phyloP scores from a whole-genome alignment of 208 protist genomes.

The Crithidia acanthocephali region DNA sequence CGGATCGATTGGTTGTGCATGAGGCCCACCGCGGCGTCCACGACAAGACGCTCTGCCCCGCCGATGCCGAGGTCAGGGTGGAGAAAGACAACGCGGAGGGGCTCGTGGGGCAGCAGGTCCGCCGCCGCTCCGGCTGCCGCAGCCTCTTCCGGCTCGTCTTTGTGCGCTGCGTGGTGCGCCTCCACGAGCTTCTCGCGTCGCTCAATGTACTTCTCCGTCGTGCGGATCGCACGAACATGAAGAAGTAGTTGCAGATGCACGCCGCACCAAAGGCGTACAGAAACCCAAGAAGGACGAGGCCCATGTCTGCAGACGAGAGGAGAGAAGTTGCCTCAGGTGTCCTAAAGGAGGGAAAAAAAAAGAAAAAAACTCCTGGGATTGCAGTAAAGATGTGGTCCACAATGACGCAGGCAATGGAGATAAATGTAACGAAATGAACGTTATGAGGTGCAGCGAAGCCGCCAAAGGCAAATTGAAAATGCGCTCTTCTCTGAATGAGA shows the following conservation, averaged over 20 bases:
- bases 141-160: background rate
- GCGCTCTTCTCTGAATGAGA: too few relatives aligned
- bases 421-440: too few relatives aligned
- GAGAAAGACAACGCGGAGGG: constrained; percentile 87
- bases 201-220: constrained; percentile 21
- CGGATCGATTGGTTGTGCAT: constrained; percentile 70
- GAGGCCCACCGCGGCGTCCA: constrained; percentile 96
- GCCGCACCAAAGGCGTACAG: constrained; percentile 49
- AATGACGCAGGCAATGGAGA: too few relatives aligned
- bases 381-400: too few relatives aligned
- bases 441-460: too few relatives aligned
- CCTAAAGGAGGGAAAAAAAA: background rate
- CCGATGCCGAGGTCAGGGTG: constrained; percentile 98
- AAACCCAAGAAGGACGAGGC: constrained; percentile 26
- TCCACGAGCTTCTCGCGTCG: constrained; percentile 22
- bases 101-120: constrained; percentile 21
- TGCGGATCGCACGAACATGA: constrained; percentile 42
- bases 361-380: too few relatives aligned
- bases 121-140: background rate
- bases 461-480: too few relatives aligned
- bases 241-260: constrained; percentile 37
- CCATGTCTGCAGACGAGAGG: constrained; percentile 13
- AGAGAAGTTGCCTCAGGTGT: too few relatives aligned
- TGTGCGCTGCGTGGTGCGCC: constrained; percentile 13
- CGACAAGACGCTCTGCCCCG: constrained; percentile 97